Base-by-base conservation (phyloP, 106 monocot genomes). In the Dendrobium catenatum region DNA sequence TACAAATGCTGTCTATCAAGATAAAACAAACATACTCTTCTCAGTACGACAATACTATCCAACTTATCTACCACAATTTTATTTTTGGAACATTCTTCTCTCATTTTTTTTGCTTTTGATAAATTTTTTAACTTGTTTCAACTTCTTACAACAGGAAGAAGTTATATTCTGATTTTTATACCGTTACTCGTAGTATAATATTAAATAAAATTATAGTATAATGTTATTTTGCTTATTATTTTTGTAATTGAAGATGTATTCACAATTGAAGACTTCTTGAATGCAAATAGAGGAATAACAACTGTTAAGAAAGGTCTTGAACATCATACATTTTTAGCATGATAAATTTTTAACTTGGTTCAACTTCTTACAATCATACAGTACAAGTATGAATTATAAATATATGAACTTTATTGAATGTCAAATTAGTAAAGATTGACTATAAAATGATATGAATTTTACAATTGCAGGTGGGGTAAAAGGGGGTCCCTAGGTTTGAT, bases 11-110 rank as follows among this genome's bases (percentile, higher is more conserved):
- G 99, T 99, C 78, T 99, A 99, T 79, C 99, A 99, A 80, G 99
- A 99, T 84, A 99, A 99, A 83, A 99, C 94, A 79, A 99, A 99
- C 55, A 95, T 99, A 78, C 95, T 99, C 51, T 99, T 99, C 76
- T 99, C 99, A 73, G 99, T 99, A 88, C 88, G 98, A 67, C 42
- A 13, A n/a, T 48, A 46, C 31, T 40, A 19, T 75, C 58, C 26
- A 29, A 66, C 46, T 70, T 18, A 42, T 76, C 10, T 26, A 47
- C 61, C 42, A 72, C 17, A 9, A 33, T 76, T 75, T 75, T 10
- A 31, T 70, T 37, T 16, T 70, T 37, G 37, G 33, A 70, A 70
- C 70, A 37, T 15, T 22, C 3, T 70, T 70, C 33, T 33, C 4
- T 7, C 48, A 7, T 47, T 37, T 26, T 33, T 54, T 76, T 48